Evolutionary conservation across 2,329 filamentous ascomycete species (phyloP).

Genomic region (Rhinocladiella similis): DNA sequence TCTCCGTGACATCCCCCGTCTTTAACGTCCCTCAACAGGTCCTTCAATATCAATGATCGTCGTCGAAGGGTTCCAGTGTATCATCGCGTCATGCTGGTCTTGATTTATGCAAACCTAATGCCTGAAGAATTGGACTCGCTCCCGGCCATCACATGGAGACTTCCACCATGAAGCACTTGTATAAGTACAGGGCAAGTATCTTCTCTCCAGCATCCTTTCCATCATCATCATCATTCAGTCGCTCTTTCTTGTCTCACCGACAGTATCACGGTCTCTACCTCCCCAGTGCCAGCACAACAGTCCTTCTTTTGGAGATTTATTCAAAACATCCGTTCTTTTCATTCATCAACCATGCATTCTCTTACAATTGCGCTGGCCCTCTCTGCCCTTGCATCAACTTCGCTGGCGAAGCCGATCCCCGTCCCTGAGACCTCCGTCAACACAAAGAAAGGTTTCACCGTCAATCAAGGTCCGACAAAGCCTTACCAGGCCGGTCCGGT

Average conservation of each 20-base stretch:
- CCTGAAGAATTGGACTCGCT: slow-evolving; percentile 7
- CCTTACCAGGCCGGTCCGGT: slow-evolving; percentile 26
- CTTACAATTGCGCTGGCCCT: slow-evolving; percentile 19
- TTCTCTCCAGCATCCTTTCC: slow-evolving; percentile 1
- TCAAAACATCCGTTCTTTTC: slow-evolving; percentile 3
- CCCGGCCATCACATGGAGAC: background rate
- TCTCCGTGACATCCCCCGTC: slow-evolving; percentile 8
- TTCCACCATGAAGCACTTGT: slow-evolving; percentile 4
- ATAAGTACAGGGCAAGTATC: slow-evolving; percentile 15
- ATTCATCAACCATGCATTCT: slow-evolving; percentile 23
- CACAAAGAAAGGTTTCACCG: slow-evolving; percentile 26
- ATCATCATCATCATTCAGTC: slow-evolving; percentile 12
- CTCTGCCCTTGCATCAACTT: slow-evolving; percentile 18
- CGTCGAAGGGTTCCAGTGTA: slow-evolving; percentile 12
- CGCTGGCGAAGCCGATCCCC: slow-evolving; percentile 23
- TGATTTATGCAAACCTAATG: background rate
- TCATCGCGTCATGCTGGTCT: slow-evolving; percentile 3
- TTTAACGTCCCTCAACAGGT: slow-evolving; percentile 11
- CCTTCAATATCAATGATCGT: slow-evolving; percentile 20
- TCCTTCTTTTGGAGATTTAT: slow-evolving; percentile 15
- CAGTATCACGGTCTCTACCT: background rate
- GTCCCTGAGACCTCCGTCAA: background rate
- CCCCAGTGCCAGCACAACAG: slow-evolving; percentile 5
- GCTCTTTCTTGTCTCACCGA: slow-evolving; percentile 12
- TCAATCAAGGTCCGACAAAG: slow-evolving; percentile 24